Evolutionary conservation across 495 filamentous ascomycete species (phyloP), one percentile per base, ranked within the genome.

Genomic region (Delitschia confertaspora): DNA sequence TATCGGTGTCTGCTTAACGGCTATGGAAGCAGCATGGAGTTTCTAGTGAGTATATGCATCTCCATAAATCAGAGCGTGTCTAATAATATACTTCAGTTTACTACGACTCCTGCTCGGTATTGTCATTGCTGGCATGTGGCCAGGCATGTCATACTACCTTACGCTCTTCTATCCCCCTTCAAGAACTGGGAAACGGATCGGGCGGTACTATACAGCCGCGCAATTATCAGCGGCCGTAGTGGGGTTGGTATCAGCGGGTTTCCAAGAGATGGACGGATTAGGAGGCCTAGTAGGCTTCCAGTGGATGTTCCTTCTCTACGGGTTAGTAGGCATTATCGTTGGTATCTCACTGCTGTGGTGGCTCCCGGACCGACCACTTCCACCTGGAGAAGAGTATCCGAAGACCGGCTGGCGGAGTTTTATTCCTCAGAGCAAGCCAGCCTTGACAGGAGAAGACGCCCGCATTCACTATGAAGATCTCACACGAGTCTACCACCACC

Each of bases 281-380:
- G 69, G 72, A 10, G 87, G 88, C 7, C 69, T 88, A 4, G 81
- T 84, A 3, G 88, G 88, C 10, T 94, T 87, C 59, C 80, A 85
- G 48, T 95, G 88, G 88, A 93, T 95, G 88, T 93, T 95, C 59
- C 73, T 95, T 17, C 63, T 95, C 25, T 94, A 87, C 47, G 88
- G 88, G 6, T 63, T 94, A 6, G 69, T 86, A 35, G 82, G 75
- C 3, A 69, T 87, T 9, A 53, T 79, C 10, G 69, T 86, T 9
- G 85, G 86, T 10, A 64, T 91, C 46, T 56, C 61, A 20, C 67
- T 93, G 27, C 71, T 95, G 2, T 93, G 83, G 81, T 95, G 87
- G 88, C 65, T 95, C 18, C 87, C 87, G 2, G 88, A 93, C 47
- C 79, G 87, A 10, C 87, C 87, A 0, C 57, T 76, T 0, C 66